Evolutionary conservation across 805 yeast genomes (phyloP).

Genomic region (Diddensiella transvaalensis): DNA sequence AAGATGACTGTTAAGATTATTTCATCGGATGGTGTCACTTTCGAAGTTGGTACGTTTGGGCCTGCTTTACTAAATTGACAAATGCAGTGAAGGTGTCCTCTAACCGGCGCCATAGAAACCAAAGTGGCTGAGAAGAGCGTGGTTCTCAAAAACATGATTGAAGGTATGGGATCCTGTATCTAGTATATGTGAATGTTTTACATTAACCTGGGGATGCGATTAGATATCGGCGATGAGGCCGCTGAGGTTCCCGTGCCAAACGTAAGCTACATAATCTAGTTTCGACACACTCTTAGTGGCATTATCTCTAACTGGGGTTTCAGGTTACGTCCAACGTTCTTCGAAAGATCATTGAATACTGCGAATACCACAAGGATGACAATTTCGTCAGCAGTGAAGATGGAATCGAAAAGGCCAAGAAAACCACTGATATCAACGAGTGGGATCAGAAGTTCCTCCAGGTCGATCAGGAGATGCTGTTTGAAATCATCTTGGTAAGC

Average conservation of each 20-base stretch:
- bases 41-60: conserved; percentile 62
- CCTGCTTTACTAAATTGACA: too few species aligned
- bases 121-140: conserved; percentile 84
- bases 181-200: background rate
- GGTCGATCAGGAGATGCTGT: conserved; percentile 69
- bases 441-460: conserved; percentile 95
- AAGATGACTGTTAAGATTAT: conserved; percentile 38
- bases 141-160: conserved; percentile 80
- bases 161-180: conserved; percentile 45
- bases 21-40: conserved; percentile 77
- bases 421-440: conserved; percentile 86
- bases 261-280: conserved; percentile 44
- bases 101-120: too few species aligned
- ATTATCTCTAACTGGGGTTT: background rate
- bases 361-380: conserved; percentile 83
- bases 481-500: conserved; percentile 41
- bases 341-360: conserved; percentile 92
- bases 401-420: conserved; percentile 59
- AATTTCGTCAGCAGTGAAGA: conserved; percentile 68
- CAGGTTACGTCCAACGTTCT: conserved; percentile 57
- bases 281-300: background rate
- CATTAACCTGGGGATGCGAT: too few species aligned
- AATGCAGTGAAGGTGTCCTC: too few species aligned
- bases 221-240: conserved; percentile 51
- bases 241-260: conserved; percentile 83